These are phyloP conservation scores for Talaromyces proteolyticus DNA, from an alignment of 495 filamentous ascomycete species.

Conservation along the genomic window DNA sequence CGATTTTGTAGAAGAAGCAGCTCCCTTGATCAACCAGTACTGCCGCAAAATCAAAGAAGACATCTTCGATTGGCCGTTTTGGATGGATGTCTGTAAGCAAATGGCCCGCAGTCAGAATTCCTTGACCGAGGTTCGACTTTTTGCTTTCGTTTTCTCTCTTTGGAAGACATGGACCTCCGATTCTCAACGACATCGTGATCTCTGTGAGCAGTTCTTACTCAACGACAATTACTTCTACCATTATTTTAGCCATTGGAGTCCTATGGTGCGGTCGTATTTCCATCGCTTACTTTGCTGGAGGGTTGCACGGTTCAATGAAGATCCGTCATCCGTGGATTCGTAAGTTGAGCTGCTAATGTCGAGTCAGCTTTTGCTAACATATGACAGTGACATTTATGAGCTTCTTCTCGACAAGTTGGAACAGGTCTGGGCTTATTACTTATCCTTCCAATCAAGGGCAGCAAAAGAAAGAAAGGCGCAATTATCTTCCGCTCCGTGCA, in stretches of 20 bases:
- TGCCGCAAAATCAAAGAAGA: conserved; percentile 39
- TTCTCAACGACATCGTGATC: conserved; percentile 58
- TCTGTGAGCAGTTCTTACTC: conserved; percentile 81
- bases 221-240: conserved; percentile 70
- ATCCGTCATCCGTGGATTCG: conserved; percentile 60
- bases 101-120: conserved; percentile 89
- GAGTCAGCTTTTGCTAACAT: neutral
- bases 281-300: conserved; percentile 95
- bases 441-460: conserved; percentile 58
- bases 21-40: conserved; percentile 55
- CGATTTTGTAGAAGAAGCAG: conserved; percentile 83
- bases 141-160: conserved; percentile 75
- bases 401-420: conserved; percentile 64
- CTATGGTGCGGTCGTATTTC: conserved; percentile 95
- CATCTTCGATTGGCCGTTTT: conserved; percentile 77
- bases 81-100: conserved; percentile 75
- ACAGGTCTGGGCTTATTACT: conserved; percentile 72
- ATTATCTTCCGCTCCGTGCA: conserved; percentile 72
- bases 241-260: conserved; percentile 96
- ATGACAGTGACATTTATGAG: conserved; percentile 56
- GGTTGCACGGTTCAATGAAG: conserved; percentile 70
- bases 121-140: conserved; percentile 85
- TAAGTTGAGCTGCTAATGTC: conserved; percentile 36
- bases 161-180: conserved; percentile 72
- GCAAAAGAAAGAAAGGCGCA: conserved; percentile 49